These are phyloP conservation scores for Candida pseudoglaebosa DNA, from an alignment of 805 yeast species.

Conservation along the genomic window DNA sequence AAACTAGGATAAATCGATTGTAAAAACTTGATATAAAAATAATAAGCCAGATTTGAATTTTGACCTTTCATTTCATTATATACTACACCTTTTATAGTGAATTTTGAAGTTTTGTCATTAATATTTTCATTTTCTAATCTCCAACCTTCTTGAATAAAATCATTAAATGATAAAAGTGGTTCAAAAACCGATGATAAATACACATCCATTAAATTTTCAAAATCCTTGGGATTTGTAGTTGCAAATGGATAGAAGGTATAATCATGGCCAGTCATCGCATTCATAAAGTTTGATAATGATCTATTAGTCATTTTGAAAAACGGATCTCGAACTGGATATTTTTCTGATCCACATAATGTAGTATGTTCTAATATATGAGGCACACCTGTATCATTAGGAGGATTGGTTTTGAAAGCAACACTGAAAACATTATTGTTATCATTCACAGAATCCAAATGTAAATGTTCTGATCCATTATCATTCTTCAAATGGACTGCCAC, in stretches of 20 bases:
- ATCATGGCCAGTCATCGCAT: conserved; percentile 98
- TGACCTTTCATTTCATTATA: conserved; percentile 99
- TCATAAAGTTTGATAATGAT: conserved; percentile 94
- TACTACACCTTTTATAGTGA: conserved; percentile 90
- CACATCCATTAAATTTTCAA: conserved; percentile 76
- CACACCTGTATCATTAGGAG: conserved; percentile 92
- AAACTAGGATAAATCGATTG: conserved; percentile 80
- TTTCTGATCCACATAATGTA: conserved; percentile 87
- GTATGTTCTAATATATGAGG: conserved; percentile 97
- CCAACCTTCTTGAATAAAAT: conserved; percentile 97
- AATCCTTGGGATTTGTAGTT: conserved; percentile 84
- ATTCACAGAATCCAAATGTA: conserved; percentile 76
- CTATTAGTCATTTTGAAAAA: conserved; percentile 95
- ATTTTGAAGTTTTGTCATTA: conserved; percentile 53
- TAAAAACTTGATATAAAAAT: conserved; percentile 79
- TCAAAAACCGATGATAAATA: conserved; percentile 83
- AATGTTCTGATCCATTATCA: conserved; percentile 71
- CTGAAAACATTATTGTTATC: conserved; percentile 87
- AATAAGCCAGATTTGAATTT: conserved; percentile 81
- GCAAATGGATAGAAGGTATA: conserved; percentile 95
- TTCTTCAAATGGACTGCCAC: conserved; percentile 76
- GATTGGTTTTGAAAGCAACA: conserved; percentile 87
- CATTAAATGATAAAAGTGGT: conserved; percentile 74
- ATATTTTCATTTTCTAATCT: conserved; percentile 72
- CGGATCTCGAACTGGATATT: conserved; percentile 94